Base-by-base conservation (phyloP, 805 yeast species). In the Naumovozyma castellii region DNA sequence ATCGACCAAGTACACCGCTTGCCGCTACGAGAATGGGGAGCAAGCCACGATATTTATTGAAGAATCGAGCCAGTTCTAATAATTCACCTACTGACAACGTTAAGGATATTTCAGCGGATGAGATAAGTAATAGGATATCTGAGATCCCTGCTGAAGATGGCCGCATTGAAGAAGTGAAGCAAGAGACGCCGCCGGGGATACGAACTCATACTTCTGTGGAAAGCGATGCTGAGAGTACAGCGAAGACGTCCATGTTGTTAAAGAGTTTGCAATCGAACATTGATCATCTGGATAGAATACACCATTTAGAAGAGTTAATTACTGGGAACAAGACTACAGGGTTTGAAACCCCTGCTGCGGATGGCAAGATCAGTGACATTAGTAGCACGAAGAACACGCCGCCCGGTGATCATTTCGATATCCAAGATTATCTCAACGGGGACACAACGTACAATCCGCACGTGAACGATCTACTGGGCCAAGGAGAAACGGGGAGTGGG, bases 81-180 rank as follows among this genome's bases (percentile, higher is more conserved):
- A 33, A 40, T 29, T 34, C 40, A 28, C 34, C 38, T 17, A 20
- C 25, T 31, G 22, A 15, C 18, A 13, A 19, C 4, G 29, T 18
- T 14, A 37, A 31, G 22, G 18, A 37, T 30, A 31, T 6, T 14
- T 16, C 14, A 15, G 16, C 19, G 10, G 29, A 17, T 27, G 17
- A 12, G 13, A 33, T 37, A 12, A 40, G 38, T 29, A 40, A 44
- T 9, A 48, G 47, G 33, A 53, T 54, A 14, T 51, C 53, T 4
- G 59, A 54, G 30, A 43, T 54, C 14, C 59, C 59, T 14, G 46
- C 40, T 17, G 50, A 50, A 20, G 57, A 49, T 18, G 49, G 47
- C 5, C 48, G 46, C n/a, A 47, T 28, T 16, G 35, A 37, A 18
- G 34, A 37, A 22, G 17, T 35, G 2, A 14, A 14, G n/a, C 19